Evolutionary conservation across 306 rosid genomes (phyloP).

Genomic region (Malus asiatica): DNA sequence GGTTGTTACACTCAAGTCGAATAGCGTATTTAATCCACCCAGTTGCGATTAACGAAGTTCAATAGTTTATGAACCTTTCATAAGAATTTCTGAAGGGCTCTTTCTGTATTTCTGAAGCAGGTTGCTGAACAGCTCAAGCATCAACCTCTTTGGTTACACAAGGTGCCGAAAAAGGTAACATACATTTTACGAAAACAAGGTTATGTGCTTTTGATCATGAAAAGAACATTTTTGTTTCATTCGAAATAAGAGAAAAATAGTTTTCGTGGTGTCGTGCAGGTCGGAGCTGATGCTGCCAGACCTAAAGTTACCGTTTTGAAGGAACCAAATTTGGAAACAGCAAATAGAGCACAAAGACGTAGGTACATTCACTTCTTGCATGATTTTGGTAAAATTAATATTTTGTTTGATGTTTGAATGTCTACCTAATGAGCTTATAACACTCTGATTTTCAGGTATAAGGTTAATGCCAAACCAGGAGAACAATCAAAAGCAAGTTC

Average conservation of each 20-base stretch:
- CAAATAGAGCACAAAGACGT: constrained; percentile 58
- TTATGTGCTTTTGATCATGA: background rate
- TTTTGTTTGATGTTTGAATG: background rate
- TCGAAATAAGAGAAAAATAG: no score
- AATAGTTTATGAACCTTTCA: background rate
- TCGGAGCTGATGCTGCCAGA: constrained; percentile 20
- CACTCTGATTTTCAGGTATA: constrained; percentile 36
- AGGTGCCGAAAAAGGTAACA: constrained; percentile 42
- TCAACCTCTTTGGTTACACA: constrained; percentile 43
- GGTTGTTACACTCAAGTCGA: no score
- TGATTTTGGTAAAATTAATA: background rate
- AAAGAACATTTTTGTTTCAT: no score
- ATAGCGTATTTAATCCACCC: no score
- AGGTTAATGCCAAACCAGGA: constrained; percentile 19
- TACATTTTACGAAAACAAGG: background rate
- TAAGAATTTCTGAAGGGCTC: background rate
- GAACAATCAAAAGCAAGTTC: constrained; percentile 34
- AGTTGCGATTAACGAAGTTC: background rate
- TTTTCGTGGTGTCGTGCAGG: constrained; percentile 31
- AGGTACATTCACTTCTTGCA: constrained; percentile 35
- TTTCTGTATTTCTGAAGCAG: constrained; percentile 26
- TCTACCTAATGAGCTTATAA: constrained; percentile 2
- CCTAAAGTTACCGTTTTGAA: constrained; percentile 49
- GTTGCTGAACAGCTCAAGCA: constrained; percentile 49
- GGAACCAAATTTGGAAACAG: constrained; percentile 65